Base-by-base conservation (phyloP, 1,284 basidiomycete species). In the Melampsora abietis-canadensis region DNA sequence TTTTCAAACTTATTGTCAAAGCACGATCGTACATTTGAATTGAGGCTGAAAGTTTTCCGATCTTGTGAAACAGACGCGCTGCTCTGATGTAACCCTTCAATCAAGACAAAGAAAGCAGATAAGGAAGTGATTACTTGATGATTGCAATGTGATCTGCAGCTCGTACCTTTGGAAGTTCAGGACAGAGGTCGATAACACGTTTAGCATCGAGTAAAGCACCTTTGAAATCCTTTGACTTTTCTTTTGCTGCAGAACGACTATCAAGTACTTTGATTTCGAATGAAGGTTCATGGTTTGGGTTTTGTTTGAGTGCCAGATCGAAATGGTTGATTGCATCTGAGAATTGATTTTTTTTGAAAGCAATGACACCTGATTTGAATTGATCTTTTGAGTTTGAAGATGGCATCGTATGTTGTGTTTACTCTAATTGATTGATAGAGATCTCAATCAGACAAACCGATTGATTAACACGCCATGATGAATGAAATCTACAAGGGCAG, bases 221-320 rank as follows among this genome's bases (percentile, higher is more conserved):
- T 47, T 63, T 70, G 27, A 63, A 34, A 51, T 70, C 68, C 24
- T 70, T 70, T 5, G 37, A 31, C 21, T 70, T 70, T 30, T 70
- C 68, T 61, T 70, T 70, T 8, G 68, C 60, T n/a, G 68, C 68
- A 30, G 68, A 60, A 12, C 68, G 68, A 70, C 68, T 70, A 37
- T 70, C 68, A 14, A 70, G 60, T 17, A 70, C 21, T 27, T 70
- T 70, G 24, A 70, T 48, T 63, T 24, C 46, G 21, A 63, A 31
- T 8, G 60, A 19, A 15, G 47, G 12, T 40, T 37, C 10, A 19
- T 70, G 27, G 27, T 31, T 70, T 10, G 68, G 51, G 59, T 40
- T 51, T 31, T 46, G 54, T 27, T 70, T 37, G 44, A 70, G 31
- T n/a, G 68, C 68, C 63, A 51, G 68, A 37, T 70, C 68, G 15